phyloP scores from a whole-genome alignment of 352 stramenopile species.

The Globisporangium ultimum region DNA sequence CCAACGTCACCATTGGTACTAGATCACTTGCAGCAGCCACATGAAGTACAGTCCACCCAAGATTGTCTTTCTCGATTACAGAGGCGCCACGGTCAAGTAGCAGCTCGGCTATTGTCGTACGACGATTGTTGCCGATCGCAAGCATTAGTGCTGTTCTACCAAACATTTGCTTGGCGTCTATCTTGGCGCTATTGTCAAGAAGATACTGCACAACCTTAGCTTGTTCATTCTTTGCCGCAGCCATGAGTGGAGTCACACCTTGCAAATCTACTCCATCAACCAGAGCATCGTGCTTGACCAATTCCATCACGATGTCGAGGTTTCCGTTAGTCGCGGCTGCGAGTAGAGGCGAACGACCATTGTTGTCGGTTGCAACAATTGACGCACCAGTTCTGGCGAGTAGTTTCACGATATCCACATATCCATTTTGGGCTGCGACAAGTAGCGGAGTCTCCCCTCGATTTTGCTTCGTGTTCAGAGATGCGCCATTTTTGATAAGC shows the following conservation, averaged over 20 bases:
- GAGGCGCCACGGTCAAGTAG: conserved; percentile 4
- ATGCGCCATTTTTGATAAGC: not conserved
- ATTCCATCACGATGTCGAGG: not conserved
- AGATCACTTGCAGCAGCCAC: no score
- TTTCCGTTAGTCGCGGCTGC: not conserved
- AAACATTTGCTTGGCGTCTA: conserved; percentile 1
- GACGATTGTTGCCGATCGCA: conserved; percentile 1
- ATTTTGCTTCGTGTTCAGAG: conserved; percentile 1
- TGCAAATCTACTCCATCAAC: not conserved
- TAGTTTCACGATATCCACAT: not conserved
- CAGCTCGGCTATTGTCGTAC: not conserved
- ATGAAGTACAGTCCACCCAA: conserved; percentile 1
- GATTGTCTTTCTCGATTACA: not conserved
- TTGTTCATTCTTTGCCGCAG: not conserved
- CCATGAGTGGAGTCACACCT: conserved; percentile 5
- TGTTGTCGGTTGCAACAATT: not conserved
- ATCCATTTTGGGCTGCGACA: not conserved
- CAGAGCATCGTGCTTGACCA: not conserved
- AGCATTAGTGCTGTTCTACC: conserved; percentile 8
- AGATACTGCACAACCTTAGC: conserved; percentile 1
- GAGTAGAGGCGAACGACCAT: not conserved
- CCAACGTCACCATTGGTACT: no score
- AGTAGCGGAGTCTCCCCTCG: conserved; percentile 2
- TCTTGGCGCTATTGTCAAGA: not conserved
- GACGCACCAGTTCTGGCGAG: conserved; percentile 1